A percentile compares a stretch with the other conserved stretches of the same genome.
Conservation (phyloP, 139 green algal genomes). For the Raphidocelis subcapitata region DNA sequence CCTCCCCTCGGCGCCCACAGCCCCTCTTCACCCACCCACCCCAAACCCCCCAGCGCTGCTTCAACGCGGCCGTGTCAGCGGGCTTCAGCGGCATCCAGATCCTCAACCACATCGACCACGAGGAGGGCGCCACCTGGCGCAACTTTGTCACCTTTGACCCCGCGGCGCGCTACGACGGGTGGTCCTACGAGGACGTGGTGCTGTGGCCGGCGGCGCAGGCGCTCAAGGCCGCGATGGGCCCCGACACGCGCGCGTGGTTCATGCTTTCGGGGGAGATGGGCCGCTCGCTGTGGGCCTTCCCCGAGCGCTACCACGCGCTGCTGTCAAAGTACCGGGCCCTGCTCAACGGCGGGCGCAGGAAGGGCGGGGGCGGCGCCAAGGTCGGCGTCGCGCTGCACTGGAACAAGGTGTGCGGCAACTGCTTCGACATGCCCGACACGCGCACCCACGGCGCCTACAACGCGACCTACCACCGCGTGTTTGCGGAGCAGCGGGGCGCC, state of each 20-base stretch:
- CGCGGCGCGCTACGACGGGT: constrained; percentile 14
- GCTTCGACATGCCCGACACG: constrained; percentile 19
- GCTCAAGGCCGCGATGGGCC: constrained; percentile 13
- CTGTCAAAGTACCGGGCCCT: constrained; percentile 22
- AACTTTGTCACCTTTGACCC: constrained; percentile 29
- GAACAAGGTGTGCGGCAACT: constrained; percentile 35
- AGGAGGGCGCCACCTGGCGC: neutral
- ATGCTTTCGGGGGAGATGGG: constrained; percentile 33
- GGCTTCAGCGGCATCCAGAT: constrained; percentile 26
- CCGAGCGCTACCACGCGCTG: constrained; percentile 9
- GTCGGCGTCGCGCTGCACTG: constrained; percentile 28
- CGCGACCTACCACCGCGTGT: constrained; percentile 6
- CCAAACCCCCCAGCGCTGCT: constrained; percentile 14
- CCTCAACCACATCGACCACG: constrained; percentile 32
- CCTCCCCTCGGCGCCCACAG: no score
- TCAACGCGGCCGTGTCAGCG: constrained; percentile 5
- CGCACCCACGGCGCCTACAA: constrained; percentile 14
- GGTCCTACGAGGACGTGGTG: constrained; percentile 27
- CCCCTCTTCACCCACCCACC: no score
- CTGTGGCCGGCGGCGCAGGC: constrained; percentile 18
- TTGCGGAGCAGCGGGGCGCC: neutral
- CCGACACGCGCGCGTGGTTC: constrained; percentile 31
- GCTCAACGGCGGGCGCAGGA: neutral
- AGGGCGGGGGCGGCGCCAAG: neutral
- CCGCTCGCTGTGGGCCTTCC: constrained; percentile 11